phyloP scores from a whole-genome alignment of 192 early-diverging fungal species.

The Physocladia obscura region DNA sequence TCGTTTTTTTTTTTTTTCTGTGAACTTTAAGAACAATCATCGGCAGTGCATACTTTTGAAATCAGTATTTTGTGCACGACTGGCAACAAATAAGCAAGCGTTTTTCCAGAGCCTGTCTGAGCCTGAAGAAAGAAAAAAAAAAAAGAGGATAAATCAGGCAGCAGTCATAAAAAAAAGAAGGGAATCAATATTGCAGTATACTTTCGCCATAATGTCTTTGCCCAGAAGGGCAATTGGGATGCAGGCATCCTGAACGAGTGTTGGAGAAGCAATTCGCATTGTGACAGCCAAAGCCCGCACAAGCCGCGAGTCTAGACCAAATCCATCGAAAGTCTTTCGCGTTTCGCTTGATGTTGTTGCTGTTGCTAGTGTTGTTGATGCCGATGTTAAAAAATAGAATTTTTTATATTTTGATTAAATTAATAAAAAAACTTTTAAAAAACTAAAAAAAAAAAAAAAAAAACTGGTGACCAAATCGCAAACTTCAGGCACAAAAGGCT shows the following conservation, averaged over 20 bases:
- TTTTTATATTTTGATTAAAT: too few relatives aligned
- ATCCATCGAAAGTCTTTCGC: conserved; percentile 35
- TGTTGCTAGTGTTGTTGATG: too few relatives aligned
- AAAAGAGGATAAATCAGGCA: neutral
- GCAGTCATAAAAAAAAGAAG: too few relatives aligned
- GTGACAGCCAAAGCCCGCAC: conserved; percentile 76
- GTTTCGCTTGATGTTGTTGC: too few relatives aligned
- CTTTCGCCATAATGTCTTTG: conserved; percentile 86
- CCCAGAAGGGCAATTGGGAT: conserved; percentile 90
- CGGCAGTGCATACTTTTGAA: conserved; percentile 48
- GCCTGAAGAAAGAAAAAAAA: conserved; percentile 41
- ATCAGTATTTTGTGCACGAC: conserved; percentile 86
- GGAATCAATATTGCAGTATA: neutral
- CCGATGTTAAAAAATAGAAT: too few relatives aligned
- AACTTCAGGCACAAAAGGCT: too few relatives aligned
- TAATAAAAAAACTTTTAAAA: too few relatives aligned
- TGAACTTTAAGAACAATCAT: too few relatives aligned
- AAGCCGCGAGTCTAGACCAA: conserved; percentile 88
- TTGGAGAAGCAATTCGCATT: conserved; percentile 80
- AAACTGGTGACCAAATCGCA: too few relatives aligned
- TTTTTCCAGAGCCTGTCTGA: conserved; percentile 94
- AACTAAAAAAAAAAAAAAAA: too few relatives aligned
- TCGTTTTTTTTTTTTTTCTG: too few relatives aligned
- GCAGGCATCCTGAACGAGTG: conserved; percentile 81
- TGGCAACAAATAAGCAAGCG: conserved; percentile 90